Conservation (phyloP, 768 basidiomycete species). For the Naematelia aurantialba region DNA sequence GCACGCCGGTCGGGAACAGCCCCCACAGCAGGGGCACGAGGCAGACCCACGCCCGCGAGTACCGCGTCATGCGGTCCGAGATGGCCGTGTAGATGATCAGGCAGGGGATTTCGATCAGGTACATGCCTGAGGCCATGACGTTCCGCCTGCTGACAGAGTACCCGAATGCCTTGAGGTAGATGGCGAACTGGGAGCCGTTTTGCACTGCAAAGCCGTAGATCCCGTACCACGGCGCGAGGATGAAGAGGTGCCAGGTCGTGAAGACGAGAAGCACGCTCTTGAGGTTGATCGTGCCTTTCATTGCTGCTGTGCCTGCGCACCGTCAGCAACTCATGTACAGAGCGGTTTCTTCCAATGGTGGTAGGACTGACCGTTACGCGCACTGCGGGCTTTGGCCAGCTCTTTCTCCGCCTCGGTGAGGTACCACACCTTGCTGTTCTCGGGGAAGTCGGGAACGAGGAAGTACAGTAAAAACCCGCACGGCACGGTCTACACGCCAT, state of each 20-base stretch:
- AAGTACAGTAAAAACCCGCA: conserved; percentile 18
- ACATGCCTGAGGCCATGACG: conserved; percentile 13
- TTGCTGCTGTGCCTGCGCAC: conserved; percentile 11
- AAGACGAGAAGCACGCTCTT: conserved; percentile 3
- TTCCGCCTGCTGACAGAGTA: conserved; percentile 23
- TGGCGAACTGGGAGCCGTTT: conserved; percentile 18
- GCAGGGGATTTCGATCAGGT: conserved; percentile 16
- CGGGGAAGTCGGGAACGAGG: conserved; percentile 27
- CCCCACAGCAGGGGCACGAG: conserved; percentile 19
- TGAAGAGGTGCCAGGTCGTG: conserved; percentile 13
- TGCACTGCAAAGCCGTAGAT: conserved; percentile 16
- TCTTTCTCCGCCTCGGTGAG: conserved; percentile 26
- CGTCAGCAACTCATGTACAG: no score
- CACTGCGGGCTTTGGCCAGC: conserved; percentile 16
- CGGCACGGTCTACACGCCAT: conserved; percentile 8
- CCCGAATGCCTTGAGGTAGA: conserved; percentile 14
- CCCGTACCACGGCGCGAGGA: conserved; percentile 12
- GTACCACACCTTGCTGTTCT: conserved; percentile 18
- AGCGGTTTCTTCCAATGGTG: no score
- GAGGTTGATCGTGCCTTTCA: conserved; percentile 6
- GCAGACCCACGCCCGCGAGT: conserved; percentile 9
- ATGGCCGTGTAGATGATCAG: conserved; percentile 16
- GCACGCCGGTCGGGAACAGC: conserved; percentile 19
- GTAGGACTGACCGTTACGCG: conserved; percentile 11
- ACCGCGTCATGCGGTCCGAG: conserved; percentile 12